Conservation (phyloP, 345 rosid species). For the Pistacia vera region DNA sequence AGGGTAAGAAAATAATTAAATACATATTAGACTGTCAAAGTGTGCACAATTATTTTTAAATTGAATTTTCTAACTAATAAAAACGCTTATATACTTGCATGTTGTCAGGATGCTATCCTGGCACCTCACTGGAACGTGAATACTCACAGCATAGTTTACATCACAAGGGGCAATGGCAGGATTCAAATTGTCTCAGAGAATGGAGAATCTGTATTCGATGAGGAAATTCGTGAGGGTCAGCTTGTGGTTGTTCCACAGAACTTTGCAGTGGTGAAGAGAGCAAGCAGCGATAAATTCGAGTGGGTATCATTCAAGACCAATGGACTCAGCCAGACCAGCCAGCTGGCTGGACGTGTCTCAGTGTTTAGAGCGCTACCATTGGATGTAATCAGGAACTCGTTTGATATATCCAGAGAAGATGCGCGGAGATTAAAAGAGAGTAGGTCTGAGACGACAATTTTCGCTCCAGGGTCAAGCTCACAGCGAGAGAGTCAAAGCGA, state of each 20-base stretch:
- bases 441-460: slow-evolving; percentile 25
- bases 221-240: slow-evolving; percentile 34
- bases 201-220: slow-evolving; percentile 32
- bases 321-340: slow-evolving; percentile 24
- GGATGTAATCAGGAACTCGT: slow-evolving; percentile 39
- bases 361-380: slow-evolving; percentile 31
- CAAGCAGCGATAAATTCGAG: slow-evolving; percentile 29
- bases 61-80: slow-evolving; percentile 22
- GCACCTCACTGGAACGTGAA: too few species aligned
- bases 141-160: too few species aligned
- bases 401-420: slow-evolving; percentile 34
- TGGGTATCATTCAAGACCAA: slow-evolving; percentile 45
- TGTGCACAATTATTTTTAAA: too few species aligned
- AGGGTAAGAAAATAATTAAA: slow-evolving; percentile 10
- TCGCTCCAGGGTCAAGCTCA: slow-evolving; percentile 8
- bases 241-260: slow-evolving; percentile 39
- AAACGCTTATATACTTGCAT: too few species aligned
- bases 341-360: slow-evolving; percentile 35
- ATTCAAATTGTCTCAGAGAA: slow-evolving; percentile 19
- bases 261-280: slow-evolving; percentile 34
- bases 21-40: too few species aligned
- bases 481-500: not conserved
- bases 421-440: slow-evolving; percentile 37
- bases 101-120: too few species aligned
- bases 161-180: too few species aligned